phyloP scores from a whole-genome alignment of 23 red algal genomes.

The Gracilariopsis chorda region DNA sequence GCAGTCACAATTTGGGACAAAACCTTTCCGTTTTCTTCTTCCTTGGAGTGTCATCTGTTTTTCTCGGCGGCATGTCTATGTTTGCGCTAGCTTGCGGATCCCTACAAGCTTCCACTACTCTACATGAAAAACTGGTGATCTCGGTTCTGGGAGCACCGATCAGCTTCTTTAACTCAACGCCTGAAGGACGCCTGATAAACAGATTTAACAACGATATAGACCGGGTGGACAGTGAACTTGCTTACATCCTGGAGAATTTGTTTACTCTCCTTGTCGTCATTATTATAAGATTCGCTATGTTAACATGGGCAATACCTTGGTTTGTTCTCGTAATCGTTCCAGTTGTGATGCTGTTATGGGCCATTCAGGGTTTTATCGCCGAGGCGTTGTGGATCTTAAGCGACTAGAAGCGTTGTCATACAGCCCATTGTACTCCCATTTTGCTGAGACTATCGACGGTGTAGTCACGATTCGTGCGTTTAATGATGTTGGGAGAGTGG shows the following conservation, averaged over 20 bases:
- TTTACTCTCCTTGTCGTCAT: slow-evolving; percentile 11
- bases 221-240: slow-evolving; percentile 56
- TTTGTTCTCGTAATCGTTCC: slow-evolving; percentile 56
- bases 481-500: slow-evolving; percentile 5
- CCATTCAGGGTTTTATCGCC: slow-evolving; percentile 55
- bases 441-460: slow-evolving; percentile 80
- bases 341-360: slow-evolving; percentile 7
- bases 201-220: slow-evolving; percentile 75
- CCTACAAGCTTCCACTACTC: slow-evolving; percentile 15
- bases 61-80: slow-evolving; percentile 6
- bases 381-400: slow-evolving; percentile 55
- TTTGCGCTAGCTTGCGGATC: slow-evolving; percentile 22
- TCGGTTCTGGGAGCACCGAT: slow-evolving; percentile 65
- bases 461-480: slow-evolving; percentile 82
- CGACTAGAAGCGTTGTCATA: slow-evolving; percentile 79
- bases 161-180: slow-evolving; percentile 85
- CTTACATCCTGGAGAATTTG: slow-evolving; percentile 7
- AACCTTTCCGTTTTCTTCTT: background rate
- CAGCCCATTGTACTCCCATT: slow-evolving; percentile 85
- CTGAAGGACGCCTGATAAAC: slow-evolving; percentile 77
- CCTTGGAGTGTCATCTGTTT: background rate
- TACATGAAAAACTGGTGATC: slow-evolving; percentile 70
- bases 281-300: background rate
- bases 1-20: background rate
- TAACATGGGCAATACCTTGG: slow-evolving; percentile 66